Evolutionary conservation across 2,329 filamentous ascomycete species (phyloP), one percentile per base, ranked within the genome.

Genomic region (Cadophora sp.): DNA sequence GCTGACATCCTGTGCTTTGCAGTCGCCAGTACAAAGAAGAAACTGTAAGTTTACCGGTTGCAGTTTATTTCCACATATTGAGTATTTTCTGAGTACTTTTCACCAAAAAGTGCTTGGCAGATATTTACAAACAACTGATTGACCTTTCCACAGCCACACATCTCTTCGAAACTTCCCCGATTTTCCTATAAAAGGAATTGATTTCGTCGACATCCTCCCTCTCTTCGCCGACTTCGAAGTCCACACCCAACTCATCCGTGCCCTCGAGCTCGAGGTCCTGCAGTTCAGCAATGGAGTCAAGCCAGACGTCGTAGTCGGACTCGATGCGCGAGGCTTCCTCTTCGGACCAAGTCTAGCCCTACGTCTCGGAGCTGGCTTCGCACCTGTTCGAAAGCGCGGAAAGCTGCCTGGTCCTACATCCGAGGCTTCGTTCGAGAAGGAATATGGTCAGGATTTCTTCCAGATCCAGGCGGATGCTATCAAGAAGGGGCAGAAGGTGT

Each of bases 151-250:
- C 43, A 48, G 43, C 85, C 85, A 89, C 78, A 81, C 83, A 74
- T 88, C 91, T 69, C 88, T 98, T 75, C 92, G 92, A 81, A 90
- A 94, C 80, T 97, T 93, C 83, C 89, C 90, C 77, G 93, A 98
- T 85, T 98, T 97, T 83, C 95, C 95, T 68, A 90, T 91, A 73
- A 90, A 92, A 56, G 95, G 96, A 80, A 95, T 99, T 79, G 86
- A 97, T 77, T 99, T 99, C 82, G 93, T 97, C 84, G 96, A 99
- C 80, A 98, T 99, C 82, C 91, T 99, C 81, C 96, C 96, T 70
- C 91, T 98, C 79, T 98, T 99, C 85, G 89, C 92, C 79, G 87
- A 93, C 78, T 89, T 90, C 65, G 78, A 80, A 62, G 85, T 92
- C 70, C 95, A 97, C 83, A 85, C 87, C 74, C 86, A 89, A 66